These are phyloP conservation scores for Symbiodinium pilosum DNA, from an alignment of 73 alveolate species.

Conservation along the genomic window DNA sequence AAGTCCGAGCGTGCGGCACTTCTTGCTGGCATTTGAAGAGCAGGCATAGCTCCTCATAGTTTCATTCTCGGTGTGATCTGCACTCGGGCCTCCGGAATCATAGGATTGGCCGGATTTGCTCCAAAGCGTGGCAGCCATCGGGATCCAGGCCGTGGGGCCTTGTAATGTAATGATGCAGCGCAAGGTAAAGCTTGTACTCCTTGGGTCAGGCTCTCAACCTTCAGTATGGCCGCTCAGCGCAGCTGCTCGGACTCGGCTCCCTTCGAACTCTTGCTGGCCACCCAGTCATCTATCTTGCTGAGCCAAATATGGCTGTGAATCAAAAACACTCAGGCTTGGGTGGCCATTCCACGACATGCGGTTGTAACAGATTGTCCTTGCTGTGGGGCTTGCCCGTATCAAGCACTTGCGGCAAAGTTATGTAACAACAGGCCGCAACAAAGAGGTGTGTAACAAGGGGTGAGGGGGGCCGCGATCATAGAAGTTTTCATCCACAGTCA, in stretches of 20 bases:
- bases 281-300: too few relatives aligned
- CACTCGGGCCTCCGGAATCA: too few relatives aligned
- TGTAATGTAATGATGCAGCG: neutral
- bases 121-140: conserved; percentile 70
- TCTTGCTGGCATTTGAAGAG: conserved; percentile 56
- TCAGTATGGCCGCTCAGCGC: conserved; percentile 82
- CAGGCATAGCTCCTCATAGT: neutral
- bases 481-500: too few relatives aligned
- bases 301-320: neutral
- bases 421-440: too few relatives aligned
- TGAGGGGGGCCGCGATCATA: too few relatives aligned
- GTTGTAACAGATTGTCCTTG: neutral
- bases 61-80: neutral
- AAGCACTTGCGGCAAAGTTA: too few relatives aligned
- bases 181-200: too few relatives aligned
- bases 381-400: too few relatives aligned
- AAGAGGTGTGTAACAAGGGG: too few relatives aligned
- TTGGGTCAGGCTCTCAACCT: conserved; percentile 21
- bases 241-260: conserved; percentile 36
- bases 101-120: conserved; percentile 84
- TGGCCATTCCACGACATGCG: neutral
- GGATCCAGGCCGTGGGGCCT: conserved; percentile 37
- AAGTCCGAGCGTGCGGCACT: conserved; percentile 44
- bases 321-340: neutral
- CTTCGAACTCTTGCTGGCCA: conserved; percentile 57